Evolutionary conservation across 805 yeast genomes (phyloP).

Genomic region (Debaryomyces maramus): DNA sequence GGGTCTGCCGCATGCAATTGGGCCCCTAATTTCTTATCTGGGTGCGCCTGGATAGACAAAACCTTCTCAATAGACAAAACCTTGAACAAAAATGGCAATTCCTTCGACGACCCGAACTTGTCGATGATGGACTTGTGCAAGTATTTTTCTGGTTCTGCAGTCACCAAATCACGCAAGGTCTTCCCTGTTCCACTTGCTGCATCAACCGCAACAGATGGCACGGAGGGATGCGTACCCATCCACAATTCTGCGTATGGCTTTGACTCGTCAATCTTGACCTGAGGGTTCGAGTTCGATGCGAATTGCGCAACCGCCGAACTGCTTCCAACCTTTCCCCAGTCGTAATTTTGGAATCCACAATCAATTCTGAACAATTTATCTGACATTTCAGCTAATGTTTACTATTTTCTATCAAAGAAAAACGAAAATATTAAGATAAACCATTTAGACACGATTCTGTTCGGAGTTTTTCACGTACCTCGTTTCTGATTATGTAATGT

Average conservation of each 20-base stretch:
- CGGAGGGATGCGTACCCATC: constrained; percentile 99
- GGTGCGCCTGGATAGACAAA: constrained; percentile 95
- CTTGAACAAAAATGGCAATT: constrained; percentile 90
- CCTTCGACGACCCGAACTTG: constrained; percentile 67
- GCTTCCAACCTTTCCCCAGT: constrained; percentile 86
- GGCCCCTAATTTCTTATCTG: constrained; percentile 82
- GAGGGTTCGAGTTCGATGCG: constrained; percentile 68
- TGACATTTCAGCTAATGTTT: constrained; percentile 19
- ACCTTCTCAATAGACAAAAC: constrained; percentile 92
- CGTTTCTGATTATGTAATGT: no score
- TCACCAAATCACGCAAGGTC: constrained; percentile 66
- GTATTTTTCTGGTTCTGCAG: constrained; percentile 53
- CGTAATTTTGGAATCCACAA: constrained; percentile 75
- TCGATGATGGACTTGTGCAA: constrained; percentile 59
- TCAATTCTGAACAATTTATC: constrained; percentile 38
- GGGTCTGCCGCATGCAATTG: constrained; percentile 82
- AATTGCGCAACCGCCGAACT: constrained; percentile 86
- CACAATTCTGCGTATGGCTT: constrained; percentile 96
- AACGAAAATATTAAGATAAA: neutral
- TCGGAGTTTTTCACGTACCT: neutral
- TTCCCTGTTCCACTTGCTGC: constrained; percentile 41
- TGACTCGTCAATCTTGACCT: constrained; percentile 59
- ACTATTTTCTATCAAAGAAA: neutral
- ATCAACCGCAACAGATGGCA: constrained; percentile 66
- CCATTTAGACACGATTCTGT: neutral